A percentile compares a stretch with the other conserved stretches of the same genome.
These are phyloP conservation scores for Sporobolomyces roseus DNA, from an alignment of 768 basidiomycete species.

Conservation along the genomic window DNA sequence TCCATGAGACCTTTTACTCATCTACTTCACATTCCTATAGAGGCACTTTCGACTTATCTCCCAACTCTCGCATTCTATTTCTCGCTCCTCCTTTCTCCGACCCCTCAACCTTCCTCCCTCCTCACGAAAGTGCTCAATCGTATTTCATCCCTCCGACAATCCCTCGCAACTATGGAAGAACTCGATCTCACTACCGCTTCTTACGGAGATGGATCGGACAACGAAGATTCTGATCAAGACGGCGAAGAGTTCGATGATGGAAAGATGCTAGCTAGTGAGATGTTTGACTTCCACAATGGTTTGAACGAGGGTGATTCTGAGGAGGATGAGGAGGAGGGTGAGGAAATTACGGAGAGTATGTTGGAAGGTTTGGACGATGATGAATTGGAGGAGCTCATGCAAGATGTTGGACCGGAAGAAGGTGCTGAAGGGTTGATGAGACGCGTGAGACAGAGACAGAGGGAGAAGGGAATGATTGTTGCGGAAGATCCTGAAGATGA, in stretches of 20 bases:
- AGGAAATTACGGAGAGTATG: conserved; percentile 47
- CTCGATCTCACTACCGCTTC: conserved; percentile 63
- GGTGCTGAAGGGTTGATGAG: conserved; percentile 36
- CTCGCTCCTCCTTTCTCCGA: conserved; percentile 66
- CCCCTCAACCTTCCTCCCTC: conserved; percentile 43
- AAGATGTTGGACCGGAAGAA: conserved; percentile 53
- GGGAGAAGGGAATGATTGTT: conserved; percentile 40
- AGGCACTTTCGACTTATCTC: conserved; percentile 82
- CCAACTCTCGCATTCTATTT: conserved; percentile 89
- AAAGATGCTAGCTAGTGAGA: conserved; percentile 44
- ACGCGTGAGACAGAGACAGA: conserved; percentile 36
- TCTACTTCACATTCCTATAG: conserved; percentile 52
- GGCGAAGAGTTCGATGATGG: conserved; percentile 53
- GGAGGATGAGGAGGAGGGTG: conserved; percentile 53
- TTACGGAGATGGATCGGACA: conserved; percentile 50
- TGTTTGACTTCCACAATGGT: conserved; percentile 40
- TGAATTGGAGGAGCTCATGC: conserved; percentile 60
- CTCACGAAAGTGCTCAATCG: conserved; percentile 59
- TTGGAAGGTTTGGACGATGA: conserved; percentile 49
- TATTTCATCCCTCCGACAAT: conserved; percentile 64
- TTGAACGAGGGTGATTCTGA: conserved; percentile 48
- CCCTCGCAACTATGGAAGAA: conserved; percentile 73
- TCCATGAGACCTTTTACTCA: neutral
- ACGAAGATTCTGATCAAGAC: conserved; percentile 50
- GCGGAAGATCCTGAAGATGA: conserved; percentile 30